These are phyloP conservation scores for Benincasa hispida DNA, from an alignment of 306 rosid genomes.

Conservation along the genomic window DNA sequence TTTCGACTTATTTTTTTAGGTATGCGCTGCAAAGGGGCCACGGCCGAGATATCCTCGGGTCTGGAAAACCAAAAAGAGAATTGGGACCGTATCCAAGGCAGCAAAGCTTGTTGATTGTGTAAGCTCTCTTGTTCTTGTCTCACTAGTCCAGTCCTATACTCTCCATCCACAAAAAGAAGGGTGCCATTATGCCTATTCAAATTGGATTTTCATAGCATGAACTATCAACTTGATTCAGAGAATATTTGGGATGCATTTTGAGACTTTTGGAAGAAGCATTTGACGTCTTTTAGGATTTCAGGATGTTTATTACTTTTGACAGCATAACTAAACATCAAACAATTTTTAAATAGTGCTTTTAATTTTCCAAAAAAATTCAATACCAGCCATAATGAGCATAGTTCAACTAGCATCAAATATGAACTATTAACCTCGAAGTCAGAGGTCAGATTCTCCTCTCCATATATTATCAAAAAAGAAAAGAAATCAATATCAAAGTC, in stretches of 20 bases:
- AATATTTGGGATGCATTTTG: neutral
- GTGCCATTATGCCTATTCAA: neutral
- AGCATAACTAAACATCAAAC: neutral
- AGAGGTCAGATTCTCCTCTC: too few relatives aligned
- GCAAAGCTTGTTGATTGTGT: conserved; percentile 70
- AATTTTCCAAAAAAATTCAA: neutral
- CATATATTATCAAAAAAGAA: too few relatives aligned
- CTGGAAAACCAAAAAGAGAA: conserved; percentile 62
- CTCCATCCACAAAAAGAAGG: neutral
- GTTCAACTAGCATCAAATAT: too few relatives aligned
- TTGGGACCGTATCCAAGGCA: conserved; percentile 92
- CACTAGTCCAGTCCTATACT: neutral
- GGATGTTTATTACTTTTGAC: neutral
- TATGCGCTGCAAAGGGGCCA: conserved; percentile 83
- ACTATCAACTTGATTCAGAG: neutral
- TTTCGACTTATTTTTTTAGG: conserved; percentile 23
- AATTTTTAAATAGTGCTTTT: neutral
- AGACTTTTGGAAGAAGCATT: neutral
- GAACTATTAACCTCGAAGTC: too few relatives aligned
- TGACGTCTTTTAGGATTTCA: neutral
- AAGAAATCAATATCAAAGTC: too few relatives aligned
- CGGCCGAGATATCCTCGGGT: conserved; percentile 88
- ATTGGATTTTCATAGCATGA: neutral
- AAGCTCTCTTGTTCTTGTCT: conserved; percentile 1
- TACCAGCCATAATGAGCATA: too few relatives aligned